Evolutionary conservation across 2,329 filamentous ascomycete species (phyloP).

Genomic region (Dactylellina cionopaga): DNA sequence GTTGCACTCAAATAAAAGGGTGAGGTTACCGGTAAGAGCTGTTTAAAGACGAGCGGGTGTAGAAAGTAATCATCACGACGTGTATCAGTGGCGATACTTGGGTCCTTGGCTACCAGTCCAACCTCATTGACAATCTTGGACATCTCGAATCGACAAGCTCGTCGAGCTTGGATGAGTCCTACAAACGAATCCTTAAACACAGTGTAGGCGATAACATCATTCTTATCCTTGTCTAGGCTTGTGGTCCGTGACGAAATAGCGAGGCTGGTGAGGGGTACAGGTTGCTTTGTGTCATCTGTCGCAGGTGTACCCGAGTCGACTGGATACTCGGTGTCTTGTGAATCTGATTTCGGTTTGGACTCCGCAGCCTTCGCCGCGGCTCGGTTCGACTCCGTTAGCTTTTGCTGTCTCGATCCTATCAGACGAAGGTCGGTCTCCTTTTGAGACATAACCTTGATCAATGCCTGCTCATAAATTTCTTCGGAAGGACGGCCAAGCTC

Average conservation of each 20-base stretch:
- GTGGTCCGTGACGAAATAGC: too few relatives aligned
- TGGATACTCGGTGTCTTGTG: neutral
- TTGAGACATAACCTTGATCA: neutral
- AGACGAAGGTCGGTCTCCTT: neutral
- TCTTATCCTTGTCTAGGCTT: neutral
- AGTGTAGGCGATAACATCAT: neutral
- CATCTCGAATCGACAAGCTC: conserved; percentile 37
- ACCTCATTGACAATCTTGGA: conserved; percentile 35
- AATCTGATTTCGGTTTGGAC: too few relatives aligned
- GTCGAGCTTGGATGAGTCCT: conserved; percentile 3
- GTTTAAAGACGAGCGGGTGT: neutral
- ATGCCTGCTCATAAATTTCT: conserved; percentile 5
- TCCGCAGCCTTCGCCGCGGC: too few relatives aligned
- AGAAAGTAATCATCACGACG: conserved; percentile 5
- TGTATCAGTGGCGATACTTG: conserved; percentile 3
- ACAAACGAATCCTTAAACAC: neutral
- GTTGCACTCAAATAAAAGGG: too few relatives aligned
- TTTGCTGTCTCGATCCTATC: too few relatives aligned
- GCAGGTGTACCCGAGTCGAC: too few relatives aligned
- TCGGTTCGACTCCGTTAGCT: too few relatives aligned
- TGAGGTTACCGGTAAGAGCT: conserved; percentile 1
- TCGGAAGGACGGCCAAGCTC: neutral
- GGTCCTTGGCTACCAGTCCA: conserved; percentile 3
- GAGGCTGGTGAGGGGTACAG: too few relatives aligned
- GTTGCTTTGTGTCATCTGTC: too few relatives aligned